Base-by-base conservation (phyloP, 192 early-diverging fungal species). In the Coemansia sp. region DNA sequence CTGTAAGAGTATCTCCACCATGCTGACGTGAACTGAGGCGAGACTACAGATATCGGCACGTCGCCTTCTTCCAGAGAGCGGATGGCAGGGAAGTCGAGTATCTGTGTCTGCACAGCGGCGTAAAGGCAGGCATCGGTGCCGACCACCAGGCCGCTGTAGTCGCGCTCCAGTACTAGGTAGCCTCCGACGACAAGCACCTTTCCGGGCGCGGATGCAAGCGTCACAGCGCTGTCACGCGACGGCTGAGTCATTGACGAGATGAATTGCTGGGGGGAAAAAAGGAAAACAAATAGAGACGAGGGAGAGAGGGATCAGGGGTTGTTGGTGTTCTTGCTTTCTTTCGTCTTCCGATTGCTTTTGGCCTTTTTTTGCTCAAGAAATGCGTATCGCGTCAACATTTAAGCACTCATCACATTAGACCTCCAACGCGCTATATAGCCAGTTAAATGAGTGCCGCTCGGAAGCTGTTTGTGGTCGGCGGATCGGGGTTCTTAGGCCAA, bases 131-230 rank as follows among this genome's bases (percentile, higher is more conserved):
- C 87, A 47, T 89, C 85, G 5, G 94, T 91, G 19, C 90, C 94
- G 38, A 96, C 82, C 4, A 97, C 94, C 19, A 97, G 83, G 4
- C 96, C 97, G 20, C 77, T 77, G 75, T 91, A 93, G 22, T 62
- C 62, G 27, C 84, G 89, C 59, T 96, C 94, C 12, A 99, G 86
- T 6, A 99, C 95, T 0, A 99, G 86, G 74, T 99, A 99, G 20
- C 97, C 97, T 22, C 97, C 97, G 0, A 87, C 83, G 0, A 98
- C 37, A 6, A 99, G 90, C 12, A 97, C 97, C 68, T 99, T 99
- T 12, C 97, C 97, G 5, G 97, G 95, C 7, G 96, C 94, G 12
- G 96, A 96, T 7, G 91, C 90, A 37, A 92, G 60, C 43, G 79
- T 82, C n/a, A 62, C 54, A 19, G 69, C 60, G 14, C 37, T 14